Percentiles rank a stretch among this genome's conserved stretches.
phyloP scores from a whole-genome alignment of 306 rosid species.

The Biancaea sappan region DNA sequence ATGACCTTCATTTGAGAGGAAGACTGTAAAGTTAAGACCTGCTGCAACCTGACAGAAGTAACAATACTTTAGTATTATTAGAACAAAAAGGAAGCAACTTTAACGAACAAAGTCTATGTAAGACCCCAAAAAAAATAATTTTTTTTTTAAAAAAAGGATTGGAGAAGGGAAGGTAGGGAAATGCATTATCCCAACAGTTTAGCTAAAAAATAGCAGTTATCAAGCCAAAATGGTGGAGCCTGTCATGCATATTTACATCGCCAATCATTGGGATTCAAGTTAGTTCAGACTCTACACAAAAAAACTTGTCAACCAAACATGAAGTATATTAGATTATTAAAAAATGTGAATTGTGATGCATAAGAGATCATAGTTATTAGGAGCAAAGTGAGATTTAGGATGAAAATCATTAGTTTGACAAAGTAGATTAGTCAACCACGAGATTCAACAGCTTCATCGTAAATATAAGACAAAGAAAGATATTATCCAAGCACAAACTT shows the following conservation, averaged over 20 bases:
- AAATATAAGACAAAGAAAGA: background rate
- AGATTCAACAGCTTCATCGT: background rate
- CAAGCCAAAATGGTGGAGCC: conserved; percentile 3
- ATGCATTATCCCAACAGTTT: background rate
- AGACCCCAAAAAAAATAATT: background rate
- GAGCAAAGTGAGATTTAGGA: conserved; percentile 8
- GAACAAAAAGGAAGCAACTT: background rate
- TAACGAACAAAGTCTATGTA: background rate
- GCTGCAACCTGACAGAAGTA: conserved; percentile 70
- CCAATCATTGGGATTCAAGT: conserved; percentile 1
- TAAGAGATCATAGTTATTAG: background rate
- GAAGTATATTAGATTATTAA: background rate
- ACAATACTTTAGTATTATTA: conserved; percentile 4
- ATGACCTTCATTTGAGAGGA: conserved; percentile 75
- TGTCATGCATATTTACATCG: conserved; percentile 1
- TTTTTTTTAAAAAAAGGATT: too few relatives aligned
- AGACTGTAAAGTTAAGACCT: conserved; percentile 85
- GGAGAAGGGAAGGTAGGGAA: background rate
- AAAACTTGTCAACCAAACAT: background rate
- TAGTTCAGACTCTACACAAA: background rate
- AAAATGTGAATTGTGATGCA: conserved; percentile 18
- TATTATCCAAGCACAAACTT: background rate
- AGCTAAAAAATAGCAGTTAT: background rate
- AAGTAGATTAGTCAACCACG: background rate
- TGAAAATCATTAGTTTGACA: conserved; percentile 7